Conservation (phyloP, 768 basidiomycete genomes). For the Agrocybe praecox region DNA sequence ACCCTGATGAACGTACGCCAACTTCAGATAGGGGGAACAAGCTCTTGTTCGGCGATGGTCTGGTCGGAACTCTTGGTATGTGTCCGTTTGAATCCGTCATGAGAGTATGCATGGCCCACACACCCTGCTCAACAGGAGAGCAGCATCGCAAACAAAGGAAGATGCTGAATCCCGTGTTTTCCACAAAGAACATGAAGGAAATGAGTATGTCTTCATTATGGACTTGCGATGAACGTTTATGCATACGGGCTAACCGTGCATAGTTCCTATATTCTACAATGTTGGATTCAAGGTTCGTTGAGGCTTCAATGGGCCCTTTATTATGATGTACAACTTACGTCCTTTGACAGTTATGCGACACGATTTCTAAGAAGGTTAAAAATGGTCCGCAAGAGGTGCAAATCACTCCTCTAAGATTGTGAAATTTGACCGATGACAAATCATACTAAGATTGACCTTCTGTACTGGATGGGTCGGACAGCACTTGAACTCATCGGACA, state of each 20-base stretch:
- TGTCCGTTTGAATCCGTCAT: neutral
- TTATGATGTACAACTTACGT: neutral
- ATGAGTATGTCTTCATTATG: constrained; percentile 27
- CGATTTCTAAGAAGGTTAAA: constrained; percentile 21
- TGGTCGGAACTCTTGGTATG: constrained; percentile 27
- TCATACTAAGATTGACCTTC: constrained; percentile 37
- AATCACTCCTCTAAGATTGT: too few species aligned
- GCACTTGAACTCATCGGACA: constrained; percentile 53
- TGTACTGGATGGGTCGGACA: constrained; percentile 39
- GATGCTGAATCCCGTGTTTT: constrained; percentile 47
- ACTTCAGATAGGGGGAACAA: constrained; percentile 11
- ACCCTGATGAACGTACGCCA: neutral
- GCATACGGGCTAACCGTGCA: neutral
- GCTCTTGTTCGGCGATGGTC: constrained; percentile 28
- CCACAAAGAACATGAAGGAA: constrained; percentile 39
- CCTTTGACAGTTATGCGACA: constrained; percentile 24
- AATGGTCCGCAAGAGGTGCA: constrained; percentile 33
- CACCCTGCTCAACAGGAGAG: constrained; percentile 29
- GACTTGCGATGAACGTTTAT: neutral
- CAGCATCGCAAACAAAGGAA: constrained; percentile 44
- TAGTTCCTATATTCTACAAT: constrained; percentile 35
- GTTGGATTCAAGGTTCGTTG: constrained; percentile 27
- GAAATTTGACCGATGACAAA: too few species aligned
- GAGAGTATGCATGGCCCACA: neutral
- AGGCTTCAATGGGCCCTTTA: neutral